phyloP scores from a whole-genome alignment of 2,329 filamentous ascomycete genomes.

The Fusarium duplospermum region DNA sequence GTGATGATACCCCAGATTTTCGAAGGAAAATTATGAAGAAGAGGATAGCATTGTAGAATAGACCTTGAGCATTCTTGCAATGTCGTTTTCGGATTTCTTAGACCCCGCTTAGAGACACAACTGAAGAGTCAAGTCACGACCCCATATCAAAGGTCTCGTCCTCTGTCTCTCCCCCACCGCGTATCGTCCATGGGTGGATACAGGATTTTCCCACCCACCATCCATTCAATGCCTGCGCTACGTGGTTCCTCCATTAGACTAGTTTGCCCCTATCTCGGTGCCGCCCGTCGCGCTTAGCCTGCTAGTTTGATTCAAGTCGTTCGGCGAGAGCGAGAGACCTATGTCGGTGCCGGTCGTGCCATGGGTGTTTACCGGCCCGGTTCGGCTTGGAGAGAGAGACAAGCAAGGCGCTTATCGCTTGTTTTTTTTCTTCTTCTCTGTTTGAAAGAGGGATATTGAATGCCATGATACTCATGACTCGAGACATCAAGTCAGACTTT shows the following conservation, averaged over 20 bases:
- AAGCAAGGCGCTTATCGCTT: slow-evolving; percentile 23
- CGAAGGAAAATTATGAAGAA: not conserved
- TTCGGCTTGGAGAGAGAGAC: not conserved
- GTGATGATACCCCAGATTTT: not conserved
- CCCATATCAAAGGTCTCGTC: not conserved
- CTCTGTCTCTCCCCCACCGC: not conserved
- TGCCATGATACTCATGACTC: slow-evolving; percentile 1
- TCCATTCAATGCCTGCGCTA: not conserved
- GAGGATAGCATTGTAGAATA: not conserved
- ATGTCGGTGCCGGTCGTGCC: not conserved
- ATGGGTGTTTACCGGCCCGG: slow-evolving; percentile 17
- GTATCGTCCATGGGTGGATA: slow-evolving; percentile 30
- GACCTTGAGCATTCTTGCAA: not conserved
- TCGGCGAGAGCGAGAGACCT: slow-evolving; percentile 25
- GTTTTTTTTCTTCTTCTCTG: not conserved
- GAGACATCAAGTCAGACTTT: not conserved
- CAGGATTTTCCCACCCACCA: slow-evolving; percentile 26
- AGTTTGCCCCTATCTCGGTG: slow-evolving; percentile 28
- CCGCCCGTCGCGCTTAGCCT: slow-evolving; percentile 12
- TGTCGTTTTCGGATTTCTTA: not conserved
- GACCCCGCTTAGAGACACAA: not conserved
- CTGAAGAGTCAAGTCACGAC: not conserved
- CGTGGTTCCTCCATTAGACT: not conserved
- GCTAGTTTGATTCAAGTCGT: not conserved
- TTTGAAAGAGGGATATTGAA: not conserved